Evolutionary conservation across 139 green algal genomes (phyloP).

Genomic region (Astrephomene gubernaculifera): DNA sequence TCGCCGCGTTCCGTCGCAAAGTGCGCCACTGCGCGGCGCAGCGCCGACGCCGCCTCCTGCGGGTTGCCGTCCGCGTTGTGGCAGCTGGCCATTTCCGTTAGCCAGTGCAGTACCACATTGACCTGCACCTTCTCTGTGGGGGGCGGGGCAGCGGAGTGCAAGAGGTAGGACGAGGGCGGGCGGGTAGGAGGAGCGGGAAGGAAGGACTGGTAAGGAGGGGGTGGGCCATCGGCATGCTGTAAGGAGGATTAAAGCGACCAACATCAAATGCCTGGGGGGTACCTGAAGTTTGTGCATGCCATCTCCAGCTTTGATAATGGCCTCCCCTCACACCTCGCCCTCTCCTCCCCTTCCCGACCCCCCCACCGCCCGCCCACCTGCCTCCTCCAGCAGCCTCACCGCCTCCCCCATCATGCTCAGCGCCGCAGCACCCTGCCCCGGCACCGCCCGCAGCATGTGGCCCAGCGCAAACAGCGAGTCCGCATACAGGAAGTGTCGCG

Average conservation of each 20-base stretch:
- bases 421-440: not conserved
- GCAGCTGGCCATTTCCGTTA: slow-evolving; percentile 18
- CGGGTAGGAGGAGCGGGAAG: no score
- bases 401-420: slow-evolving; percentile 50
- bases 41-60: not conserved
- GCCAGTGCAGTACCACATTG: slow-evolving; percentile 47
- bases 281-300: no score
- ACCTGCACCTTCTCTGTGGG: slow-evolving; percentile 51
- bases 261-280: no score
- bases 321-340: no score
- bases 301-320: no score
- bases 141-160: no score
- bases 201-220: no score
- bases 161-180: no score
- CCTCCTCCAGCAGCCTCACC: slow-evolving; percentile 48
- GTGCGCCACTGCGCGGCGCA: slow-evolving; percentile 42
- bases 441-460: slow-evolving; percentile 35
- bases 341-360: no score
- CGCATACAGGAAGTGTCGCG: slow-evolving; percentile 61
- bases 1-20: slow-evolving; percentile 43
- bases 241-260: no score
- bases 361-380: slow-evolving; percentile 42
- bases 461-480: slow-evolving; percentile 64
- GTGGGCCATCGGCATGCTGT: no score
- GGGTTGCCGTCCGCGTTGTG: slow-evolving; percentile 20